Evolutionary conservation across 768 basidiomycete species (phyloP), one percentile per base, ranked within the genome.

Genomic region (Podaxis sp.): DNA sequence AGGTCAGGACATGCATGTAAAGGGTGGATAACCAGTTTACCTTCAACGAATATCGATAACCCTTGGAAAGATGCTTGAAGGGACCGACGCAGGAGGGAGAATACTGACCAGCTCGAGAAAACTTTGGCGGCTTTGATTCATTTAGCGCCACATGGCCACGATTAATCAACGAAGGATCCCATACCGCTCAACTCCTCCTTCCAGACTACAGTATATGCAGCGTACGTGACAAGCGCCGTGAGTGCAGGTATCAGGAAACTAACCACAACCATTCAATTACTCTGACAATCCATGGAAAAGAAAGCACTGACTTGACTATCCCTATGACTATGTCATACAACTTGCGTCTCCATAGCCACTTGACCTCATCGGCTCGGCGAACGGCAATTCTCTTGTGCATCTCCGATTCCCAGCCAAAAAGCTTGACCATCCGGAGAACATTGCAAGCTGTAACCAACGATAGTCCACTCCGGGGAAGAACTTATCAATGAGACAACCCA

Each of bases 341-440:
- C 61, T 66, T 69, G 21, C 79, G 72, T 66, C 81, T 83, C 76
- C 79, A 82, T 44, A 88, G 74, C 73, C 79, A 82, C 4, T 66
- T 59, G 21, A 91, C 71, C 70, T 93, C 91, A 5, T 80, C 80
- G 47, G 88, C 83, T 61, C 90, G 80, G 65, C 85, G 85, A 48
- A 78, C 77, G 10, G 74, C 71, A 40, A 93, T 74, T 50, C 75
- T 76, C 4, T 78, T 70, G 44, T 79, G 76, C 70, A 88, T 81
- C 50, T 83, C 79, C 55, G 80, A 79, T 76, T 87, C 81, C 81
- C 90, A 82, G 13, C 79, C 90, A 65, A 91, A 90, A 42, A 90
- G 73, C 70, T 91, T 91, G 68, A 89, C 75, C 84, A 89, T 88
- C n/a, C 87, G 81, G 13, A 89, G 70, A 18, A 84, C 80, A 57